Percentiles rank a stretch among this genome's conserved stretches.
Evolutionary conservation across 2,329 filamentous ascomycete species (phyloP).

Genomic region (Paracorniculantispora psalliotae): DNA sequence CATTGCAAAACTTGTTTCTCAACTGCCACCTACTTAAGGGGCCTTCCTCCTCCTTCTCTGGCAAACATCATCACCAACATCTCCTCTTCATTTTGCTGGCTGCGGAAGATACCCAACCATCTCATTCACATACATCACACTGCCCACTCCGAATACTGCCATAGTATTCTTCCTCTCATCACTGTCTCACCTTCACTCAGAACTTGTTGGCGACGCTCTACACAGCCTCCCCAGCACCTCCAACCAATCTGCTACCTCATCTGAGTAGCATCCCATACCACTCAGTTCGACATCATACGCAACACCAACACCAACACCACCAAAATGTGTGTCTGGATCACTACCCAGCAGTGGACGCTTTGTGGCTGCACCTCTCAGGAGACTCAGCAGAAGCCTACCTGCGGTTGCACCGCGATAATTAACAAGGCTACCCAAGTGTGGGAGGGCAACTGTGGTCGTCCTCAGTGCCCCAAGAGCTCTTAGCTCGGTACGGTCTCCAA

Average conservation of each 20-base stretch:
- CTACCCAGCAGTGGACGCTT: slow-evolving; percentile 26
- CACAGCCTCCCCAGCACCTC: not conserved
- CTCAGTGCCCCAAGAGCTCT: slow-evolving; percentile 23
- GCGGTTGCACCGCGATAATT: slow-evolving; percentile 23
- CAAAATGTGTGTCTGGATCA: slow-evolving; percentile 31
- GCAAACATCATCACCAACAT: not conserved
- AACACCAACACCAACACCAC: not conserved
- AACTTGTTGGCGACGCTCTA: not conserved
- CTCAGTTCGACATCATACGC: not conserved
- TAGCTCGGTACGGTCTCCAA: not conserved
- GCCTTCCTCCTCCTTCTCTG: not conserved
- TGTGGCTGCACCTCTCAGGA: slow-evolving; percentile 28
- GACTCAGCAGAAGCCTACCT: slow-evolving; percentile 25
- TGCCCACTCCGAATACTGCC: too few relatives aligned
- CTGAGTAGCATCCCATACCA: not conserved
- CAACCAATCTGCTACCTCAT: not conserved
- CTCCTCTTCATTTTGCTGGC: not conserved
- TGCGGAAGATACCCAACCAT: not conserved
- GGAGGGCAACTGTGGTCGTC: slow-evolving; percentile 28
- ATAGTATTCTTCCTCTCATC: too few relatives aligned
- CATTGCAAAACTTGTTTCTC: not conserved
- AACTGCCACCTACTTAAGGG: slow-evolving; percentile 1
- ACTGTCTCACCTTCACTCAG: not conserved
- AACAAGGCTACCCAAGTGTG: slow-evolving; percentile 26
- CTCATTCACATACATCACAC: not conserved